Evolutionary conservation across 2,329 filamentous ascomycete genomes (phyloP).

Genomic region (Botrytis byssoidea): DNA sequence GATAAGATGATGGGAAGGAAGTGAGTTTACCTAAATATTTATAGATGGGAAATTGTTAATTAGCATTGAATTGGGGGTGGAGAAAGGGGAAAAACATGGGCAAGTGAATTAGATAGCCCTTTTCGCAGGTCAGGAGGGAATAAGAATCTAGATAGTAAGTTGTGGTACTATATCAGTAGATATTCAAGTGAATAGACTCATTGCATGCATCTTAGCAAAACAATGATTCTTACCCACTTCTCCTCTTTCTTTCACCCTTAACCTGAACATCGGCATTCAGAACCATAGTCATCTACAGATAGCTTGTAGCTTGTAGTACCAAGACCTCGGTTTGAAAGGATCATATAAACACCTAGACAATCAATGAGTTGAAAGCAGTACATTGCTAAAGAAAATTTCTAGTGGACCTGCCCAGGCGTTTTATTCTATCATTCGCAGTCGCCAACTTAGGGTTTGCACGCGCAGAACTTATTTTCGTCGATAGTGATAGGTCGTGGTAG

Average conservation of each 20-base stretch:
- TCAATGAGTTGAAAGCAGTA: accelerated
- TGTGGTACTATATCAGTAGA: background rate
- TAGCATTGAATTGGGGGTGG: accelerated
- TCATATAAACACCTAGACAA: background rate
- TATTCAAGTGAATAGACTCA: background rate
- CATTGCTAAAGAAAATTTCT: background rate
- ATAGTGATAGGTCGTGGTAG: no score
- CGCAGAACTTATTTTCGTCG: no score
- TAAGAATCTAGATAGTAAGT: no score
- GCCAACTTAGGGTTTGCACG: no score
- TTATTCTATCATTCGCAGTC: no score
- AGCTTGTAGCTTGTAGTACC: no score
- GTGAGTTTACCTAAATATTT: background rate
- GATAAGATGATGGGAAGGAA: background rate
- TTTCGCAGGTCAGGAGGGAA: accelerated
- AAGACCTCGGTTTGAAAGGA: no score
- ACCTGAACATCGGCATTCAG: no score
- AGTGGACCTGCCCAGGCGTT: no score
- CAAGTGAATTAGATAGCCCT: background rate
- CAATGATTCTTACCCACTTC: background rate
- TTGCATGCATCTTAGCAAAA: background rate
- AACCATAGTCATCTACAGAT: background rate
- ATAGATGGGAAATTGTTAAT: background rate
- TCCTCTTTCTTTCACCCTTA: no score
- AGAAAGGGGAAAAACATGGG: background rate